Conservation (phyloP, 441 rosid species). For the Rhodomyrtus psidioides region DNA sequence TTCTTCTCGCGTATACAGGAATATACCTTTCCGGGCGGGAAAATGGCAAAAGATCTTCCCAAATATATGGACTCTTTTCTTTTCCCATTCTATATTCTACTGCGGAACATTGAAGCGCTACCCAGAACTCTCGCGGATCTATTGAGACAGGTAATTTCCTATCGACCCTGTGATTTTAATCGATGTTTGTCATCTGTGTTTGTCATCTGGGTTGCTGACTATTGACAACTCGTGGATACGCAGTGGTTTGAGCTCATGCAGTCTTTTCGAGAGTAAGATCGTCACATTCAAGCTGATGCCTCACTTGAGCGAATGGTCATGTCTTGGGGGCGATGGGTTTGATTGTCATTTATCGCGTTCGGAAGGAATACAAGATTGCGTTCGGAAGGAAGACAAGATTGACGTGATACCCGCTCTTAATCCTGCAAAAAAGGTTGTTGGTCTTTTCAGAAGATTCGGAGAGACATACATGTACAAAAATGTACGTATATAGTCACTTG, state of each 20-base stretch:
- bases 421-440: background rate
- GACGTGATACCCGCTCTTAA: background rate
- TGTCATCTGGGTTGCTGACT: background rate
- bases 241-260: slow-evolving; percentile 99
- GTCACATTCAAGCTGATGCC: background rate
- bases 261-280: slow-evolving; percentile 40
- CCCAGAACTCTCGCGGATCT: slow-evolving; percentile 87
- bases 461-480: background rate
- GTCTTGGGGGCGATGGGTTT: background rate
- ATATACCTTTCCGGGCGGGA: slow-evolving; percentile 33
- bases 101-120: slow-evolving; percentile 78
- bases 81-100: slow-evolving; percentile 77
- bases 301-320: background rate
- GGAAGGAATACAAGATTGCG: too few species aligned
- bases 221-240: background rate
- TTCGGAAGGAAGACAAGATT: background rate
- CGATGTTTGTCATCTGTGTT: too few species aligned
- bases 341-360: background rate
- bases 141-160: slow-evolving; percentile 73
- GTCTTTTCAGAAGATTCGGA: background rate
- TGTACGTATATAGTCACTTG: background rate
- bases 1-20: slow-evolving; percentile 27
- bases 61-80: slow-evolving; percentile 88
- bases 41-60: slow-evolving; percentile 29
- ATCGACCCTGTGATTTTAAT: background rate